These are phyloP conservation scores for Astrocystis sublimbata DNA, from an alignment of 495 filamentous ascomycete genomes.

Conservation along the genomic window DNA sequence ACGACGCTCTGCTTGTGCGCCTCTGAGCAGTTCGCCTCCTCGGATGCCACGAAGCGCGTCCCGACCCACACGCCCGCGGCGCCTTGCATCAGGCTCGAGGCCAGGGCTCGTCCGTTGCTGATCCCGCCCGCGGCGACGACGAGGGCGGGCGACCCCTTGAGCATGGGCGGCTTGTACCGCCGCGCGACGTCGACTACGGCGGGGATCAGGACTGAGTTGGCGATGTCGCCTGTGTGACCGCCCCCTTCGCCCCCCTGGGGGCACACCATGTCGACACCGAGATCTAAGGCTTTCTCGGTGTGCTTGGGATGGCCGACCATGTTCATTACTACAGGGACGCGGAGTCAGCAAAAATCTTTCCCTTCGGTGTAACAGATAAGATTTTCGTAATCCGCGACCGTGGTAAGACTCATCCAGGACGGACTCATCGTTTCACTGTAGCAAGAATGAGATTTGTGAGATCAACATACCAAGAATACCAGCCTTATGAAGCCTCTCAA, in stretches of 20 bases:
- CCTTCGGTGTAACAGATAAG: too few species aligned
- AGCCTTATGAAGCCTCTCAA: constrained; percentile 70
- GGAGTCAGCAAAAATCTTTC: too few species aligned
- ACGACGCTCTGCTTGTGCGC: constrained; percentile 83
- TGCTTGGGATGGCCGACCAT: constrained; percentile 95
- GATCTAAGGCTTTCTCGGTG: constrained; percentile 76
- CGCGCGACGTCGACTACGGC: constrained; percentile 73
- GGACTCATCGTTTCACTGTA: too few species aligned
- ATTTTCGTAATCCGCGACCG: too few species aligned
- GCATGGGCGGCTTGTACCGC: constrained; percentile 56
- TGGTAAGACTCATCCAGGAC: too few species aligned
- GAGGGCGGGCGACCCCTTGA: constrained; percentile 52
- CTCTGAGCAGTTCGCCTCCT: constrained; percentile 74
- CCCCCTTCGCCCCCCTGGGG: constrained; percentile 80
- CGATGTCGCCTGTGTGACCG: constrained; percentile 78
- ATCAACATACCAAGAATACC: too few species aligned
- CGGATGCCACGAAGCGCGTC: constrained; percentile 78
- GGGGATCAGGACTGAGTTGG: constrained; percentile 70
- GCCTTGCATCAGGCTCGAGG: constrained; percentile 70
- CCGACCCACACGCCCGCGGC: constrained; percentile 80
- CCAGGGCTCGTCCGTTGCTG: constrained; percentile 68
- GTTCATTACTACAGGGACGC: constrained; percentile 91
- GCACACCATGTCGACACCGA: constrained; percentile 82
- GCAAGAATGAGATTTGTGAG: too few species aligned
- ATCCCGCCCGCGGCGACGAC: constrained; percentile 80